These are phyloP conservation scores for Chaetomiaceae sp. DNA, from an alignment of 2,329 filamentous ascomycete genomes.

Conservation along the genomic window DNA sequence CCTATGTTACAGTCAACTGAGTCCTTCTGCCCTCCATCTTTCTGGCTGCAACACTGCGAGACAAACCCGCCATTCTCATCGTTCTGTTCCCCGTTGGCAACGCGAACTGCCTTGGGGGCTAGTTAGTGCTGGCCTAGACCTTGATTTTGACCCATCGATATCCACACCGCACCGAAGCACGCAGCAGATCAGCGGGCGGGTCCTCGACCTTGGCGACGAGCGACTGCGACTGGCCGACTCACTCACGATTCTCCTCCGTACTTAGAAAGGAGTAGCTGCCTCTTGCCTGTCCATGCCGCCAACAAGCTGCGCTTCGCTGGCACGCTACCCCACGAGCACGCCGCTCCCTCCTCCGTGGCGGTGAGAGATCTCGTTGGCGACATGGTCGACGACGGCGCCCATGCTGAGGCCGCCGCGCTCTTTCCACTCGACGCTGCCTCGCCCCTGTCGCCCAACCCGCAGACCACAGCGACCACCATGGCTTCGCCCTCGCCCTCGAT, in stretches of 20 bases:
- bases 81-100: too few species aligned
- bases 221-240: slow-evolving; percentile 4
- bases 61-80: too few species aligned
- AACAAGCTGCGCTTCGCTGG: not conserved
- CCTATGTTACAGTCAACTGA: too few species aligned
- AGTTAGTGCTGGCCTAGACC: slow-evolving; percentile 3
- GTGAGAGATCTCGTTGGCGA: slow-evolving; percentile 14
- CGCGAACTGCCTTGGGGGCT: not conserved
- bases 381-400: slow-evolving; percentile 17
- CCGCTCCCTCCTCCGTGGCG: slow-evolving; percentile 15
- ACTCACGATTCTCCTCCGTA: not conserved
- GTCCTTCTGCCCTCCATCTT: too few species aligned
- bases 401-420: slow-evolving; percentile 4
- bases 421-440: slow-evolving; percentile 10
- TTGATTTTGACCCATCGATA: slow-evolving; percentile 9
- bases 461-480: slow-evolving; percentile 12
- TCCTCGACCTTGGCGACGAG: slow-evolving; percentile 4
- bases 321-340: slow-evolving; percentile 6
- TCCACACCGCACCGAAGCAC: not conserved
- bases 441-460: slow-evolving; percentile 15
- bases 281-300: slow-evolving; percentile 9
- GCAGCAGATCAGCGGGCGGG: not conserved
- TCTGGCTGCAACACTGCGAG: too few species aligned
- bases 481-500: slow-evolving; percentile 17
- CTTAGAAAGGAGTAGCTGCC: slow-evolving; percentile 1